Evolutionary conservation across 1,139 yeast species (phyloP).

Genomic region (Taphrina confusa): DNA sequence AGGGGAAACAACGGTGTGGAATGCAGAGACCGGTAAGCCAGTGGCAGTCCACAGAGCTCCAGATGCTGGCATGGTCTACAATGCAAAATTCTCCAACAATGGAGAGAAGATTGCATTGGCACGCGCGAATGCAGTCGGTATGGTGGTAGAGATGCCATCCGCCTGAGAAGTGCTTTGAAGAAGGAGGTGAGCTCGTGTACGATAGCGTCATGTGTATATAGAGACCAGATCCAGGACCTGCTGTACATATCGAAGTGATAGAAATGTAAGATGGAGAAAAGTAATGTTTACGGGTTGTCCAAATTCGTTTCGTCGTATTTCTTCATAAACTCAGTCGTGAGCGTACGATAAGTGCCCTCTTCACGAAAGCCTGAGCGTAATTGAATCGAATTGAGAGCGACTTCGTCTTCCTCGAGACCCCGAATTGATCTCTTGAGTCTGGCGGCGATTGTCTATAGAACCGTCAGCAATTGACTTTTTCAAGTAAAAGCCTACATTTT

Average conservation of each 20-base stretch:
- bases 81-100: slow-evolving; percentile 15
- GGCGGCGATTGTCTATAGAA: neutral
- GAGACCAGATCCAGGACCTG: too few species aligned
- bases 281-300: neutral
- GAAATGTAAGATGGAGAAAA: too few species aligned
- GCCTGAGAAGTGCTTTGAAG: too few species aligned
- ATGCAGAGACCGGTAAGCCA: slow-evolving; percentile 30
- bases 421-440: slow-evolving; percentile 20
- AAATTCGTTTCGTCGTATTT: neutral
- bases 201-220: too few species aligned
- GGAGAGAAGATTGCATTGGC: slow-evolving; percentile 22
- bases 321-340: neutral
- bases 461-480: neutral
- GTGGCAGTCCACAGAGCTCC: slow-evolving; percentile 7
- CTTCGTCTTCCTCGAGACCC: slow-evolving; percentile 22
- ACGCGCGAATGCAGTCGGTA: neutral
- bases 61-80: slow-evolving; percentile 11
- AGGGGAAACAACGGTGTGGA: slow-evolving; percentile 35
- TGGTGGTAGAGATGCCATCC: neutral
- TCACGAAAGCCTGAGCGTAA: neutral
- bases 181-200: too few species aligned
- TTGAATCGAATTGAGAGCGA: neutral
- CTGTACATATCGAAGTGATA: neutral
- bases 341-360: neutral
- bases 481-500: slow-evolving; percentile 3